Evolutionary conservation across 1,284 basidiomycete species (phyloP).

Genomic region (Malassezia japonica): DNA sequence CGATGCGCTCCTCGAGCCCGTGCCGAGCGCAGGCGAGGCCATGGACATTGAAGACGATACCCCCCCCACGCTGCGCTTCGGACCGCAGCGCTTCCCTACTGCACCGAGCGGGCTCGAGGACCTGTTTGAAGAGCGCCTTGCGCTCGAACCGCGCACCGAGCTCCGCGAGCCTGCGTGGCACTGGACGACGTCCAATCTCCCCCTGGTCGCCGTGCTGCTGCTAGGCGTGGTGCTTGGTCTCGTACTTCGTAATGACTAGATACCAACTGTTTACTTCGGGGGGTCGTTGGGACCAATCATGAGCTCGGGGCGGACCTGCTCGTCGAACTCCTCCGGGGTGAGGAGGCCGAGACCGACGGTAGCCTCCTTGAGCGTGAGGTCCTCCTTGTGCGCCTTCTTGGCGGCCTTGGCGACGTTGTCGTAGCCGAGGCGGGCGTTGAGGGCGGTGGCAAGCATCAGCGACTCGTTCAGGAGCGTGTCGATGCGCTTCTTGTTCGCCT

Average conservation of each 20-base stretch:
- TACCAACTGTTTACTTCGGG: slow-evolving; percentile 16
- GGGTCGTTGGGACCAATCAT: slow-evolving; percentile 47
- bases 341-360: slow-evolving; percentile 78
- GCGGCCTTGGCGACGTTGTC: slow-evolving; percentile 97
- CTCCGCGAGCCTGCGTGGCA: background rate
- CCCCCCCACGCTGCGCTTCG: slow-evolving; percentile 22
- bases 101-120: slow-evolving; percentile 35
- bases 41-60: slow-evolving; percentile 7
- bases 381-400: slow-evolving; percentile 98
- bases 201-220: background rate
- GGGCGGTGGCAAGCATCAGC: slow-evolving; percentile 84
- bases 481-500: slow-evolving; percentile 91
- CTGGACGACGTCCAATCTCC: background rate
- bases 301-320: slow-evolving; percentile 81
- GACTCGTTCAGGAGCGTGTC: slow-evolving; percentile 74
- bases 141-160: slow-evolving; percentile 8
- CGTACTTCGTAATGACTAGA: slow-evolving; percentile 1
- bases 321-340: slow-evolving; percentile 84
- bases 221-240: background rate
- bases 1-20: background rate
- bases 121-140: slow-evolving; percentile 23
- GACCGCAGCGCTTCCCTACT: slow-evolving; percentile 30
- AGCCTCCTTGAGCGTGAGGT: slow-evolving; percentile 87
- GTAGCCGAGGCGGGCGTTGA: slow-evolving; percentile 85
- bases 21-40: background rate